Evolutionary conservation across 1,284 basidiomycete genomes (phyloP), one percentile per base, ranked within the genome.

Genomic region (Apiotrichum sp.): DNA sequence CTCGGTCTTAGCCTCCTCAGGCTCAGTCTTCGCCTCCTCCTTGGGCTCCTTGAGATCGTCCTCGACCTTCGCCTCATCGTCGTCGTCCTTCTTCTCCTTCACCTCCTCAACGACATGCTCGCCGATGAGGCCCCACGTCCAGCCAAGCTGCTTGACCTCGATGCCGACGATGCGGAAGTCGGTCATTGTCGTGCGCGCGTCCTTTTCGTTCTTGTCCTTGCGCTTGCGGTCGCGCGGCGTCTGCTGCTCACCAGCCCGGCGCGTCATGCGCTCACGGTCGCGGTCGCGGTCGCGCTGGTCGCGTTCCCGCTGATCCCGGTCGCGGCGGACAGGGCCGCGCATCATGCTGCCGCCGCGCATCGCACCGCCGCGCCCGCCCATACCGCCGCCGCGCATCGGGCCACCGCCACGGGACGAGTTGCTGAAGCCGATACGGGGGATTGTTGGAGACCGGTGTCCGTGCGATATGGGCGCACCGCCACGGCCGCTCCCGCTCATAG

Each of bases 151-250:
- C 51, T 72, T 74, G 52, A 95, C 86, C 72, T 89, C 85, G 66
- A 96, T 81, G 31, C 88, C 91, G 65, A 93, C 81, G 70, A 97
- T 92, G 77, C 93, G 89, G 83, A 96, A 97, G 78, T 96, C 93
- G 47, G 92, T 95, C 69, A 96, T 83, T 38, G 91, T 93, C 58
- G 89, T 84, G 60, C 73, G 75, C 83, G 78, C 88, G 83, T 75
- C 90, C 60, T 67, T 67, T 36, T 73, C 71, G 48, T 65, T 67
- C 51, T 65, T 55, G 57, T 62, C 55, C 47, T 59, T 61, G 44
- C 45, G 48, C 55, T 61, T 55, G 61, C 55, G 43, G 47, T 65
- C 53, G 56, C 62, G 58, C 52, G 67, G 57, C 52, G 56, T 54
- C 22, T 42, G 51, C 3, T 52, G 45, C 41, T 45, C 51, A 43